Base-by-base conservation (phyloP, 805 yeast species). In the Soucietia sequanensis region DNA sequence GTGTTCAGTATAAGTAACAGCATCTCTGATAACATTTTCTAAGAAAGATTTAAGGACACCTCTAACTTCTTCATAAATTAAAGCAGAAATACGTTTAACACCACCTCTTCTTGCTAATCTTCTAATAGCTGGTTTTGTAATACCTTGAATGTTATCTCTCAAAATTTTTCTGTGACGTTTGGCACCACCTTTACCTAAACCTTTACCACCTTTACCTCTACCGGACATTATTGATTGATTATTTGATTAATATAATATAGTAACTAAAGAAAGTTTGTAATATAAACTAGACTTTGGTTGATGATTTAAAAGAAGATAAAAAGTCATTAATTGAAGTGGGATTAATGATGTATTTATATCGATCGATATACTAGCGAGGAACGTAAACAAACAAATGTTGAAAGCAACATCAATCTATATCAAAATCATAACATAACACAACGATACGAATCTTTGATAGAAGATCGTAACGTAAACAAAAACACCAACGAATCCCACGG, bases 21-120 rank as follows among this genome's bases (percentile, higher is more conserved):
- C 98, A 60, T 93, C 98, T 80, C 97, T 88, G 75, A 91, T 91
- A 56, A 93, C 96, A 64, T 86, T 83, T 75, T 88, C 96, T 67
- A 91, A 81, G 84, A 91, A 91, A 39, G 95, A 78, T 77, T 90
- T 90, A 54, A 91, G 78, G 54, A 93, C 97, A 55, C 84, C 90
- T 80, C 99, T 89, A 64, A 93, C 96, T 78, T 91, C 97, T 76
- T 91, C 99, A 79, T 91, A 91, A 70, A 91, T 91, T 67, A 90
- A 78, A 70, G 96, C 98, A 47, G 98, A 91, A 62, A 91, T 91
- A 86, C 99, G 96, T 84, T 91, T 91, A 66, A 91, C 99, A 90
- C 99, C 99, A 78, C 99, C 99, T 87, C 99, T 89, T 84, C 99
- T 91, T 35, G 99, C 99, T 62, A 91, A 84, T 87, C 99, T 91